These are phyloP conservation scores for Luvunga scandens DNA, from an alignment of 345 rosid genomes.

Conservation along the genomic window DNA sequence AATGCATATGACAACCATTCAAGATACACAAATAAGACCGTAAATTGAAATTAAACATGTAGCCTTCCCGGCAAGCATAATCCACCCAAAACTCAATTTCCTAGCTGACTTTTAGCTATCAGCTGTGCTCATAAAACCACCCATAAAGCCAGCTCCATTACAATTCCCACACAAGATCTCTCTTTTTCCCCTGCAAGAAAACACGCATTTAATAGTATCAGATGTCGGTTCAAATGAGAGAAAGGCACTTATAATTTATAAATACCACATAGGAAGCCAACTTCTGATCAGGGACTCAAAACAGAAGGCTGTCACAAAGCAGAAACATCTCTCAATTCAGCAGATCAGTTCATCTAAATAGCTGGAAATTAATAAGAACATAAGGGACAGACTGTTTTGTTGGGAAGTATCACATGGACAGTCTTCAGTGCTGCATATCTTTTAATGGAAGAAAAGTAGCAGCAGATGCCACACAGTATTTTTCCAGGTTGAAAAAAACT, in stretches of 20 bases:
- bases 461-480: background rate
- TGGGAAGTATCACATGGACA: background rate
- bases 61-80: background rate
- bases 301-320: background rate
- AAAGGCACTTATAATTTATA: background rate
- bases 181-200: conserved; percentile 71
- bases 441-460: background rate
- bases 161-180: conserved; percentile 81
- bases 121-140: conserved; percentile 87
- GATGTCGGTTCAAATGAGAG: background rate
- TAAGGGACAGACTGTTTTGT: background rate
- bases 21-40: background rate
- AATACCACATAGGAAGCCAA: background rate
- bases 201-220: background rate
- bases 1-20: background rate
- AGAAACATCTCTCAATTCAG: background rate
- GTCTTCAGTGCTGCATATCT: background rate
- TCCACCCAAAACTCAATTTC: background rate
- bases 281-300: background rate
- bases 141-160: conserved; percentile 94
- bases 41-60: background rate
- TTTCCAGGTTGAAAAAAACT: background rate
- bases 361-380: background rate
- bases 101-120: conserved; percentile 29
- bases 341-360: background rate